Conservation (phyloP, 495 filamentous ascomycete species). For the Podospora anserina region DNA sequence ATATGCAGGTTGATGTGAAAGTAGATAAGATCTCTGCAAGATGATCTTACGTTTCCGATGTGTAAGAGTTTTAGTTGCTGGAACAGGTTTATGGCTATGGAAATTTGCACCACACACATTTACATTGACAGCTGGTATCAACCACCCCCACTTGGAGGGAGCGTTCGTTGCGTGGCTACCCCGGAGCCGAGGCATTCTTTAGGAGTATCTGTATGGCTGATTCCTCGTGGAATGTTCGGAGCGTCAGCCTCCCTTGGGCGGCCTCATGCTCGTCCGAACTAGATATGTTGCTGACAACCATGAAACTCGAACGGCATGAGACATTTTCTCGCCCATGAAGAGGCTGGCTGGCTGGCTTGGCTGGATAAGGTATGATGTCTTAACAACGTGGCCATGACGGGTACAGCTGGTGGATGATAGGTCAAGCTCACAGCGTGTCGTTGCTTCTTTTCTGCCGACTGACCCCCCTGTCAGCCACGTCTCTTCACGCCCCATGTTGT, state of each 20-base stretch:
- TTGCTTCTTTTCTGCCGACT: neutral
- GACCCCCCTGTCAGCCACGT: neutral
- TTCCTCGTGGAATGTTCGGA: neutral
- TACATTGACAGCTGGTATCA: neutral
- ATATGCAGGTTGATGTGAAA: neutral
- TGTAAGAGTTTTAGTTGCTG: neutral
- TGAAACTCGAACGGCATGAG: neutral
- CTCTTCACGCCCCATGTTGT: neutral
- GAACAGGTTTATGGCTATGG: neutral
- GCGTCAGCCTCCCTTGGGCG: neutral
- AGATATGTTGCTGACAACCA: neutral
- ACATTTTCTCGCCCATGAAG: neutral
- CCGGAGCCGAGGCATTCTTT: neutral
- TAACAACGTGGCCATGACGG: neutral
- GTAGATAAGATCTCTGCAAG: neutral
- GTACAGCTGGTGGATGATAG: neutral
- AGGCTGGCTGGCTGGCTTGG: neutral
- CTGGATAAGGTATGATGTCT: neutral
- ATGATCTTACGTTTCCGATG: neutral
- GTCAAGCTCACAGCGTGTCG: neutral
- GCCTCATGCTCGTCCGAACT: neutral
- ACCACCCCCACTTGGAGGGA: neutral
- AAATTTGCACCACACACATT: neutral
- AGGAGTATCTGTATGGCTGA: neutral
- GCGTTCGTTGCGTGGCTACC: neutral